phyloP scores from a whole-genome alignment of 2,329 filamentous ascomycete species.

The Calonectria leucothoes region DNA sequence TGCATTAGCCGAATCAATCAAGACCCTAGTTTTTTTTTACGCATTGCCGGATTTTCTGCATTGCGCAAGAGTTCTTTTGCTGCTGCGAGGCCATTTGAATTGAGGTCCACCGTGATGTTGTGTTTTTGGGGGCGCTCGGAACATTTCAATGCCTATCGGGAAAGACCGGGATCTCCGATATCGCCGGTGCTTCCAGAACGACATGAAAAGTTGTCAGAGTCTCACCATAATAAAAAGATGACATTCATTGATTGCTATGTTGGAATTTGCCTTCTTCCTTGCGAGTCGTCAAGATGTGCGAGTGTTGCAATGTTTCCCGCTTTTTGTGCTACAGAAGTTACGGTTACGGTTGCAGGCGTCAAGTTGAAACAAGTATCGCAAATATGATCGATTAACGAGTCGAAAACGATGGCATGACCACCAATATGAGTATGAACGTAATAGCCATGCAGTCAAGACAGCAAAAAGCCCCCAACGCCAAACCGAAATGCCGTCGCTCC shows the following conservation, averaged over 20 bases:
- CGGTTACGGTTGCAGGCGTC: neutral
- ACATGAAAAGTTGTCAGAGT: slow-evolving; percentile 29
- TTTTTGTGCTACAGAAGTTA: neutral
- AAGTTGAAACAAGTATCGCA: neutral
- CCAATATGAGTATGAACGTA: slow-evolving; percentile 17
- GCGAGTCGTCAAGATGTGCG: neutral
- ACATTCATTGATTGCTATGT: neutral
- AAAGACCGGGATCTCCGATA: slow-evolving; percentile 41
- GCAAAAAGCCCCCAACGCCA: slow-evolving; percentile 35
- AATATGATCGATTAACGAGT: neutral
- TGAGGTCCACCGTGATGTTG: slow-evolving; percentile 31
- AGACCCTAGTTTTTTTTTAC: slow-evolving; percentile 46
- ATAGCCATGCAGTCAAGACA: slow-evolving; percentile 30
- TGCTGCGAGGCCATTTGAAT: slow-evolving; percentile 33
- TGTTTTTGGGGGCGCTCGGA: slow-evolving; percentile 34
- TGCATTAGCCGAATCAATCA: slow-evolving; percentile 69
- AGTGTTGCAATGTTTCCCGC: neutral
- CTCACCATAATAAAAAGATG: slow-evolving; percentile 15
- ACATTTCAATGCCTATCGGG: slow-evolving; percentile 38
- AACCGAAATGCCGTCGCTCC: slow-evolving; percentile 24
- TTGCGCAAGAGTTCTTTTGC: slow-evolving; percentile 29
- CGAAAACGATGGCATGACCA: slow-evolving; percentile 4
- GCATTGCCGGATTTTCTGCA: slow-evolving; percentile 13
- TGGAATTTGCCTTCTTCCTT: neutral
- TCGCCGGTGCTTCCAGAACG: slow-evolving; percentile 31